Conservation (phyloP, 2,329 filamentous ascomycete genomes). For the Ascochyta rabiei region DNA sequence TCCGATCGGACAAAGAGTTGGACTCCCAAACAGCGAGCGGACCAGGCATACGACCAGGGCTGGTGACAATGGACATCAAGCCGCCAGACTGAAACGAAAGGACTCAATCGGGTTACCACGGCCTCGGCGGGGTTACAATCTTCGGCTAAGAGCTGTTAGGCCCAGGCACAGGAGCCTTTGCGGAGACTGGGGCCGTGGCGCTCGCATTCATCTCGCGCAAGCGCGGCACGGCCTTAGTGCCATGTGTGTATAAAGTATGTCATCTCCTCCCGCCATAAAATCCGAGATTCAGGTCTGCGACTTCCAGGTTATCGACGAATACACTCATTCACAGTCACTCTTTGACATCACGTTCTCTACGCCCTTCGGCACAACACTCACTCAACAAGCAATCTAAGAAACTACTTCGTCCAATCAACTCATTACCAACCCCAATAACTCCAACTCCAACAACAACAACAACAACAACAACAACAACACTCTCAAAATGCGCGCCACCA, state of each 20-base stretch:
- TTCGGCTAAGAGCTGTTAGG: constrained; percentile 27
- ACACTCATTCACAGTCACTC: constrained; percentile 38
- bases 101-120: constrained; percentile 29
- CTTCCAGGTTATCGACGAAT: constrained; percentile 40
- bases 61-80: constrained; percentile 18
- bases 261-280: constrained; percentile 25
- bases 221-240: constrained; percentile 19
- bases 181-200: constrained; percentile 34
- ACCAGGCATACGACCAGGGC: constrained; percentile 16
- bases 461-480: constrained; percentile 15
- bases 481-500: constrained; percentile 38
- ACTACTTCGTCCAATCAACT: constrained; percentile 21
- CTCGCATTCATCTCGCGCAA: constrained; percentile 34
- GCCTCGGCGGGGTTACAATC: constrained; percentile 19
- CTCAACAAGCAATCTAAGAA: constrained; percentile 18
- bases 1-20: constrained; percentile 10
- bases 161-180: constrained; percentile 33
- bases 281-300: constrained; percentile 40
- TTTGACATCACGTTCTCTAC: constrained; percentile 42
- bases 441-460: too few species aligned
- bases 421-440: constrained; percentile 20
- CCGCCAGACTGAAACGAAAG: constrained; percentile 33
- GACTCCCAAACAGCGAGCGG: constrained; percentile 19
- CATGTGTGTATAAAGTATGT: constrained; percentile 35
- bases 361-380: constrained; percentile 38